Evolutionary conservation across 306 rosid genomes (phyloP), one percentile per base, ranked within the genome.

Genomic region (Dicorynia guianensis): DNA sequence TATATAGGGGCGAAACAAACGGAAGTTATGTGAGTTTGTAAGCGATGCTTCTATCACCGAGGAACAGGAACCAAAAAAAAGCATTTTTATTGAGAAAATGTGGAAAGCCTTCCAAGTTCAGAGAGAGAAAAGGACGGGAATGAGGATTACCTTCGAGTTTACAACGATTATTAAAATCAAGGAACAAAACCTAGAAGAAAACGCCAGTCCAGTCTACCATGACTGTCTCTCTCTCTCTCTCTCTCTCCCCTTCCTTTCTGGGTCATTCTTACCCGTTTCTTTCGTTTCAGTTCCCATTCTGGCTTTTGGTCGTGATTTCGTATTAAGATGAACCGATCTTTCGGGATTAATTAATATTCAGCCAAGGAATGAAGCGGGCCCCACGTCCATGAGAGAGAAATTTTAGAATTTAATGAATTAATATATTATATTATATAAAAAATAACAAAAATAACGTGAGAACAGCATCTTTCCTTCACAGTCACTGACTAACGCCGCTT

Each of bases 61-160:
- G 56, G 74, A 58, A 53, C 12, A 11, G 10, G 49, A 25, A 73
- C 30, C 12, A 74, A 70, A 15, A 59, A 72, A 55, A 35, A 17
- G 47, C 64, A 20, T 17, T 61, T 63, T 52, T 62, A 52, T n/a
- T 11, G 14, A 66, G 72, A 62, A 79, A 74, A 59, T 59, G 82
- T 30, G 2, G 81, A 74, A 34, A 65, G 14, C 70, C 34, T 25
- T 25, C 30, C 1, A 25, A 25, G 30, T 25, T 25, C 30, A 25
- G 30, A 25, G 59, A 73, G 66, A 74, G 42, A 49, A 48, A 11
- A 68, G 75, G 52, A 17, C 49, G 7, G 67, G 14, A 71, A 68
- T 38, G 76, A 67, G 38, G 33, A 79, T 63, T 11, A 17, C 11
- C 6, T 46, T 67, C 34, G n/a, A 35, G 53, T 64, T 69, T 48